Percentiles rank a stretch among this genome's conserved stretches.
phyloP scores from a whole-genome alignment of 805 yeast genomes.

The Zygosaccharomyces bisporus region DNA sequence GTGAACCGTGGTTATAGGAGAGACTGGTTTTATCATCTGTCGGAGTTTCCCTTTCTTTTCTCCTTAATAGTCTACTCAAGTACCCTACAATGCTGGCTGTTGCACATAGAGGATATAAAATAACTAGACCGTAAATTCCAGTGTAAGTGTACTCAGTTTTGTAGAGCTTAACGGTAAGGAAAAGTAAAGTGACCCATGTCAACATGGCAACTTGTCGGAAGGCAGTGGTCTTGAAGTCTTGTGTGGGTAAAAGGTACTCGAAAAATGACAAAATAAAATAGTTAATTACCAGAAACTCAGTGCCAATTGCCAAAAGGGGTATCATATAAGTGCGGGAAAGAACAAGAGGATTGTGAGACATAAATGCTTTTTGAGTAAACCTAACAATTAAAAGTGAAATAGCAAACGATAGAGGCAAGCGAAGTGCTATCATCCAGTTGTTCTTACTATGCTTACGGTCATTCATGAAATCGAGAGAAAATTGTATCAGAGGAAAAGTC shows the following conservation, averaged over 20 bases:
- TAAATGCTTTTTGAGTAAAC: constrained; percentile 40
- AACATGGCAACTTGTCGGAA: constrained; percentile 51
- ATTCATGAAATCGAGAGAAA: constrained; percentile 43
- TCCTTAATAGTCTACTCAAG: constrained; percentile 13
- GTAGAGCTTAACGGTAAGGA: constrained; percentile 48
- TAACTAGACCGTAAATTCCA: constrained; percentile 49
- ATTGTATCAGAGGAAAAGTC: constrained; percentile 50
- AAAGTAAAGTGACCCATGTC: constrained; percentile 55
- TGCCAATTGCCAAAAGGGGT: constrained; percentile 48
- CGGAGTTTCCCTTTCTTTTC: neutral
- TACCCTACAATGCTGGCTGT: constrained; percentile 51
- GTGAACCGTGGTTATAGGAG: constrained; percentile 7
- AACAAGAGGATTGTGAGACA: constrained; percentile 44
- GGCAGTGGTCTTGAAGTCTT: constrained; percentile 57
- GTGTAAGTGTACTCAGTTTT: constrained; percentile 42
- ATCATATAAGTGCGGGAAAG: constrained; percentile 48
- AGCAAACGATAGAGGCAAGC: constrained; percentile 57
- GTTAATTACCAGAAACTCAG: constrained; percentile 50
- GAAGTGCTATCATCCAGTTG: constrained; percentile 38
- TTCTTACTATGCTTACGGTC: constrained; percentile 49
- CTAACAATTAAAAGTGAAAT: constrained; percentile 42
- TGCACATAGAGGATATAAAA: constrained; percentile 46
- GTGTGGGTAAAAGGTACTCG: constrained; percentile 42
- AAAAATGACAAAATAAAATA: constrained; percentile 48
- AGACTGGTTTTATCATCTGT: neutral